These are phyloP conservation scores for Rhodomyrtus psidioides DNA, from an alignment of 441 rosid genomes.

Conservation along the genomic window DNA sequence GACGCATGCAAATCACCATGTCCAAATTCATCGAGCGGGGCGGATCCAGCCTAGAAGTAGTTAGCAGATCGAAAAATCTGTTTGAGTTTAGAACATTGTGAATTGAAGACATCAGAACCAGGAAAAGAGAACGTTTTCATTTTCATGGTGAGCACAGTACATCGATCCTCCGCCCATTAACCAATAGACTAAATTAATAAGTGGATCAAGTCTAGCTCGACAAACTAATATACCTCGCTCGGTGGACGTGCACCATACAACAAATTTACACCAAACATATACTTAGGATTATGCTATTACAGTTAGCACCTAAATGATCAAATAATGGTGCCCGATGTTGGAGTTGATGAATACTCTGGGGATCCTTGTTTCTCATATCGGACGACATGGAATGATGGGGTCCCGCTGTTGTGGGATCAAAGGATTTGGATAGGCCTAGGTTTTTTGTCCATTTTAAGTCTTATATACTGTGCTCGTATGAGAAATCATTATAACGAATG, in stretches of 20 bases:
- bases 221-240: not conserved
- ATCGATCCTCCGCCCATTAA: not conserved
- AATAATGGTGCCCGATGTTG: not conserved
- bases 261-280: not conserved
- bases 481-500: too few species aligned
- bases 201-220: not conserved
- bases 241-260: not conserved
- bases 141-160: not conserved
- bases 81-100: not conserved
- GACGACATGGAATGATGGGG: too few species aligned
- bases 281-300: not conserved
- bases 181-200: not conserved
- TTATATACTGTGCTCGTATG: too few species aligned
- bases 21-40: not conserved
- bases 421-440: too few species aligned
- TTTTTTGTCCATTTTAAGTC: too few species aligned
- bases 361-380: too few species aligned
- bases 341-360: too few species aligned
- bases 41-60: not conserved
- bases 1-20: not conserved
- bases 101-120: not conserved
- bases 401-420: too few species aligned
- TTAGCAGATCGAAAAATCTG: not conserved
- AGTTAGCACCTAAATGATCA: not conserved
- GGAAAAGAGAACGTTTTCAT: not conserved